phyloP scores from a whole-genome alignment of 2,329 filamentous ascomycete genomes.

The Microascus cirrosus region DNA sequence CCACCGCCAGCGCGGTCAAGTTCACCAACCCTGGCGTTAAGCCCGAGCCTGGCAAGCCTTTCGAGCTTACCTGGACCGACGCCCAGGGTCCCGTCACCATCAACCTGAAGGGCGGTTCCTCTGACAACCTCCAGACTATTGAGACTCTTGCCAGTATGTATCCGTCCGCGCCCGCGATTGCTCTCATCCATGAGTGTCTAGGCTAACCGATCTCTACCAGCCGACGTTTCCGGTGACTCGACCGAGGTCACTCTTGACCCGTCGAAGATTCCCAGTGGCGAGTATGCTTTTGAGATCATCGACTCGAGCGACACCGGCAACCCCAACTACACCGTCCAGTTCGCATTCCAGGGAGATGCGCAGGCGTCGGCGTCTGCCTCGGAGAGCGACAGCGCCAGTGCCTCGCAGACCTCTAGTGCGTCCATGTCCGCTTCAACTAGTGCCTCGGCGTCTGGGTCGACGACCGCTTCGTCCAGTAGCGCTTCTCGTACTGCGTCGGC shows the following conservation, averaged over 20 bases:
- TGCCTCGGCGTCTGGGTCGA: not conserved
- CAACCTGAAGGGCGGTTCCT: slow-evolving; percentile 40
- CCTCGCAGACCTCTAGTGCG: not conserved
- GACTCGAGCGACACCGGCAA: slow-evolving; percentile 21
- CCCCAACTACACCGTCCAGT: slow-evolving; percentile 32
- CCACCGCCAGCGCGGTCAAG: slow-evolving; percentile 34
- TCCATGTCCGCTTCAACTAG: slow-evolving; percentile 7
- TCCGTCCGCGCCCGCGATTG: not conserved
- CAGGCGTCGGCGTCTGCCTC: slow-evolving; percentile 5
- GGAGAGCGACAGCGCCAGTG: not conserved
- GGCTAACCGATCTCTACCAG: slow-evolving; percentile 13
- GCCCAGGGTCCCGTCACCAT: slow-evolving; percentile 34
- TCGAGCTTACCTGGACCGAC: slow-evolving; percentile 39
- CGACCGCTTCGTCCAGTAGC: not conserved
- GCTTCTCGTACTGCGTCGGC: not conserved
- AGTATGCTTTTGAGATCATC: slow-evolving; percentile 33
- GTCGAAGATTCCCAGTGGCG: slow-evolving; percentile 21
- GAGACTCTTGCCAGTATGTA: slow-evolving; percentile 39
- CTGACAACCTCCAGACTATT: slow-evolving; percentile 28
- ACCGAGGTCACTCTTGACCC: slow-evolving; percentile 25
- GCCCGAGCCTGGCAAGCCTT: slow-evolving; percentile 38
- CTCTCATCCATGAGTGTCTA: not conserved
- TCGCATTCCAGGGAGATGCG: slow-evolving; percentile 18
- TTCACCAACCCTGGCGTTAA: slow-evolving; percentile 32
- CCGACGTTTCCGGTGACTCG: slow-evolving; percentile 18